Evolutionary conservation across 345 rosid genomes (phyloP), one percentile per base, ranked within the genome.

Genomic region (Populus pruinosa): DNA sequence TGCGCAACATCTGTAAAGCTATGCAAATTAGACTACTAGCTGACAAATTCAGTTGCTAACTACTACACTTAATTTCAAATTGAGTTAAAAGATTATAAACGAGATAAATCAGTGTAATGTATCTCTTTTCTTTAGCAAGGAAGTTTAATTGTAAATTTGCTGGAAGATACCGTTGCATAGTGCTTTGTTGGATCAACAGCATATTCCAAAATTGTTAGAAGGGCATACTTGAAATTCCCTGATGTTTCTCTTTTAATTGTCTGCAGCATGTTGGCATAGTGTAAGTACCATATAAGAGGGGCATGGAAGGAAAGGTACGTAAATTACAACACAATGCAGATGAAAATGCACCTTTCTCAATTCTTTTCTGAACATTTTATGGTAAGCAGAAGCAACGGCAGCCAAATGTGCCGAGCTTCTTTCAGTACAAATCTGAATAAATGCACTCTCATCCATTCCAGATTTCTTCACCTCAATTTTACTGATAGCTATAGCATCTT

Each of bases 381-480:
- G 82, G 85, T 79, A 90, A 63, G 77, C 62, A 68, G 82, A 71
- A 69, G 64, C 76, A 43, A 91, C 64, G 78, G 92, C 92, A 64
- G 78, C 79, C 74, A 91, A 76, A 75, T 91, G 91, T 70, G 88
- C 83, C 80, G 81, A 81, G 80, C 93, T 91, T 81, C 93, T 87
- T 29, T 91, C 92, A 44, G 85, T 80, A 73, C 90, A 90, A 67
- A 91, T 81, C 80, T 82, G 87, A 70, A 87, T 84, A 79, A 88
- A 76, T 8, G 77, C 70, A 38, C 68, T 78, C 5, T 85, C 87
- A 53, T 88, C 83, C 0, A 80, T 59, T 68, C 85, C 89, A 38
- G 78, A 83, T 70, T 86, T 87, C 76, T 84, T 90, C 0, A 83
- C 75, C 38, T 82, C 84, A 7, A 83, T 83, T 43, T 76, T 85